Conservation (phyloP, 1,139 yeast species). For the Pneumocystis murina region DNA sequence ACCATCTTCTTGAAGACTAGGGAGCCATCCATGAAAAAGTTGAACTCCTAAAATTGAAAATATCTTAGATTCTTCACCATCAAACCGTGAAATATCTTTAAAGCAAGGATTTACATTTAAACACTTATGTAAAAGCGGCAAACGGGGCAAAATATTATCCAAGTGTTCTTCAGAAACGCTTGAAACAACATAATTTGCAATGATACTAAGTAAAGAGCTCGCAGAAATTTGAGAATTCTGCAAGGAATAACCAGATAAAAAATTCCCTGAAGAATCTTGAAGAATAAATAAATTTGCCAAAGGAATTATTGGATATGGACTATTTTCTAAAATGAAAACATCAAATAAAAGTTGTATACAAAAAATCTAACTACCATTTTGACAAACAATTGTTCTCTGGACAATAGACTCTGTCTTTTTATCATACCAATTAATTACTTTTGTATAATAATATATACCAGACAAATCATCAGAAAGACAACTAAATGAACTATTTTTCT, state of each 20-base stretch:
- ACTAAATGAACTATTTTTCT: not conserved
- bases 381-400: not conserved
- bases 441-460: not conserved
- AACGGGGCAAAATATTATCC: conserved; percentile 15
- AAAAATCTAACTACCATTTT: not conserved
- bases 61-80: conserved; percentile 26
- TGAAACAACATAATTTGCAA: conserved; percentile 3
- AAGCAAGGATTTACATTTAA: conserved; percentile 59
- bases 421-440: not conserved
- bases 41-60: conserved; percentile 34
- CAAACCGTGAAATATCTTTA: conserved; percentile 44
- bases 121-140: conserved; percentile 62
- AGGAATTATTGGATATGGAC: conserved; percentile 6
- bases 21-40: conserved; percentile 40
- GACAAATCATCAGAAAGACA: not conserved
- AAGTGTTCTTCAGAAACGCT: not conserved
- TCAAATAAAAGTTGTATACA: not conserved
- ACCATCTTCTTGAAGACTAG: conserved; percentile 23
- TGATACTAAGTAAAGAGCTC: conserved; percentile 1
- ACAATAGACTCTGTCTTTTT: not conserved
- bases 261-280: not conserved
- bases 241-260: not conserved
- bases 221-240: conserved; percentile 3
- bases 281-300: conserved; percentile 6
- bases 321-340: not conserved